These are phyloP conservation scores for Bipolaris oryzae DNA, from an alignment of 2,329 filamentous ascomycete species.

Conservation along the genomic window DNA sequence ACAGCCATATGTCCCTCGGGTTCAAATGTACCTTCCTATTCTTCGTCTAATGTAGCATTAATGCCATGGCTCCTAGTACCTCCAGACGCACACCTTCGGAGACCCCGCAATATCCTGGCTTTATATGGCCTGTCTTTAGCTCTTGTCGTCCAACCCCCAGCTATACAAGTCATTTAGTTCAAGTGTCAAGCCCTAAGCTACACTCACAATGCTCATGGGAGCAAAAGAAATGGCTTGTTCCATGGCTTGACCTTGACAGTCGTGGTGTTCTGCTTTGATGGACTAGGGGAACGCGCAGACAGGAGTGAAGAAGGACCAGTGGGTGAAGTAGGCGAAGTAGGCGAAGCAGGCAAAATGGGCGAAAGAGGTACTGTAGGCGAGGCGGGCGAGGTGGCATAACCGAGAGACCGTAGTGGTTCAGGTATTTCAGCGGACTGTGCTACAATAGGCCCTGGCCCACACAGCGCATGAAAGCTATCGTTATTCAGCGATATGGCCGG, in stretches of 20 bases:
- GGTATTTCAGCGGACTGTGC: slow-evolving; percentile 25
- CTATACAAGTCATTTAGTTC: slow-evolving; percentile 13
- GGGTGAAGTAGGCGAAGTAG: slow-evolving; percentile 5
- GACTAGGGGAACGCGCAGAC: slow-evolving; percentile 22
- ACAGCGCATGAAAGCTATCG: slow-evolving; percentile 24
- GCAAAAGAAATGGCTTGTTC: slow-evolving; percentile 40
- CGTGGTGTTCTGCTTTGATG: slow-evolving; percentile 20
- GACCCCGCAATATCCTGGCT: slow-evolving; percentile 5
- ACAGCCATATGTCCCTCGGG: background rate
- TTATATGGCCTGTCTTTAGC: too few species aligned
- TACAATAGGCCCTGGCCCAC: slow-evolving; percentile 24
- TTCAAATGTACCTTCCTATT: slow-evolving; percentile 12
- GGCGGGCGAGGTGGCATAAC: background rate
- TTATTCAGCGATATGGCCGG: slow-evolving; percentile 13
- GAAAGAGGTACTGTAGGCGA: slow-evolving; percentile 7
- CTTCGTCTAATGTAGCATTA: slow-evolving; percentile 6
- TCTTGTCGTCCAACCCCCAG: background rate
- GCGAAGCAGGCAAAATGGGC: slow-evolving; percentile 1
- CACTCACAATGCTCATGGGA: slow-evolving; percentile 29
- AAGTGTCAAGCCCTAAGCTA: background rate
- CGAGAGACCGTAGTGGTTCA: slow-evolving; percentile 8
- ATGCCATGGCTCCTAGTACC: background rate
- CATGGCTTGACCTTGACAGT: slow-evolving; percentile 33
- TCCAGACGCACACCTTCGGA: background rate
- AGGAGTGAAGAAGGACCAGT: slow-evolving; percentile 6